Base-by-base conservation (phyloP, 164 flowering plant genomes). In the Sedum album region DNA sequence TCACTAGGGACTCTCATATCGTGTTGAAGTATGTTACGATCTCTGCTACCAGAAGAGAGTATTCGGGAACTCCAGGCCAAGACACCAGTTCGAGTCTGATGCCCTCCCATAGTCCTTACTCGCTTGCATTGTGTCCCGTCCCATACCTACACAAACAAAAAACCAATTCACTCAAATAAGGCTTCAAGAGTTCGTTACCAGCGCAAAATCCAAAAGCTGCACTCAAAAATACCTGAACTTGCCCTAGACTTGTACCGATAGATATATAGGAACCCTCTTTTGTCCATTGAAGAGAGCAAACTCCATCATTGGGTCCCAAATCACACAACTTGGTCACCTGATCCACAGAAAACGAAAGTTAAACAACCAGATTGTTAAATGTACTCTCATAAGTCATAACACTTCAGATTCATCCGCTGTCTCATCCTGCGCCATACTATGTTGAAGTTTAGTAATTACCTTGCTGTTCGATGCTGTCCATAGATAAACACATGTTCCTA, bases 241-340 rank as follows among this genome's bases (percentile, higher is more conserved):
- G 88, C 35, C 99, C 99, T 49, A 79, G 93, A 81, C 42, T 78
- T 63, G 99, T 95, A 42, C 99, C 99, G 31, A 95, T 75, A 1
- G 99, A 86, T 39, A 95, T 81, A 80, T 85, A 95, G 28, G 99
- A 95, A 26, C 99, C 98, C 76, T 95, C 99, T 26, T 82, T 76
- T 17, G 97, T 95, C 99, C 99, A 95, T 65, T 95, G 99, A 28
- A 95, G 89, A 0, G 97, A 84, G 75, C 91, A 84, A 6, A 95
- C 93, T 57, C 96, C 75, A 55, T 92, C 98, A 60, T 65, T 80
- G 33, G 96, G 98, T 48, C 94, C 99, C 79, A 95, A 76, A 66
- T 95, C 99, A 75, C 99, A 95, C 77, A 95, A 73, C 75, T 84
- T 95, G 5, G 97, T 95, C 68, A 92, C 99, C 99, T 92, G 80